phyloP scores from a whole-genome alignment of 306 rosid species.

The Cicer judaicum region DNA sequence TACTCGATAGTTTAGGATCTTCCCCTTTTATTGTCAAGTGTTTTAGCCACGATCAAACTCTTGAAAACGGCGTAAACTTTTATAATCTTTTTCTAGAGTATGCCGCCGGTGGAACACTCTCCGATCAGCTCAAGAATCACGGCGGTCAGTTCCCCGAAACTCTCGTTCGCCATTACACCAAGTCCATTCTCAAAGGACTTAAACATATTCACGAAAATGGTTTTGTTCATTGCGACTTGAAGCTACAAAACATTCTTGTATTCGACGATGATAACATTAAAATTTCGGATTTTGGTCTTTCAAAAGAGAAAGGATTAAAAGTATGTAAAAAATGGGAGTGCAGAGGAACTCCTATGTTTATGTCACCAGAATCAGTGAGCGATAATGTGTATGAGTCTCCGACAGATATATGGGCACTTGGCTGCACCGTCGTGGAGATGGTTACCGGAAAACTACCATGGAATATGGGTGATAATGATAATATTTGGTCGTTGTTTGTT shows the following conservation, averaged over 20 bases:
- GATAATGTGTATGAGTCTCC: conserved; percentile 63
- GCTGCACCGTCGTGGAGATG: conserved; percentile 81
- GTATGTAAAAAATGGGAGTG: conserved; percentile 42
- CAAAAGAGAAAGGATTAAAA: conserved; percentile 48
- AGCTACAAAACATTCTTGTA: conserved; percentile 72
- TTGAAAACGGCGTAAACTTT: conserved; percentile 51
- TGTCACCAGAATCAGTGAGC: conserved; percentile 82
- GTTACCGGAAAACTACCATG: conserved; percentile 71
- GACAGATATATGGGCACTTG: conserved; percentile 78
- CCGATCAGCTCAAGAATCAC: conserved; percentile 52
- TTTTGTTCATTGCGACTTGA: conserved; percentile 85
- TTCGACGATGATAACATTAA: conserved; percentile 60
- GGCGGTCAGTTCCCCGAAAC: conserved; percentile 61
- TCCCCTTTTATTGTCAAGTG: conserved; percentile 63
- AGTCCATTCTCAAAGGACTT: conserved; percentile 60
- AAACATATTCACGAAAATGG: conserved; percentile 58
- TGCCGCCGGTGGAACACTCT: conserved; percentile 68
- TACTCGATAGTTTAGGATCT: conserved; percentile 51
- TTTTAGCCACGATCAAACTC: conserved; percentile 51
- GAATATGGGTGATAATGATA: conserved; percentile 39
- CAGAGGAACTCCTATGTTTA: conserved; percentile 78
- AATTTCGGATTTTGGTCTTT: conserved; percentile 83
- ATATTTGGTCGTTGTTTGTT: conserved; percentile 56
- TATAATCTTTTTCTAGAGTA: conserved; percentile 73
- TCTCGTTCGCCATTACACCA: conserved; percentile 53